phyloP scores from a whole-genome alignment of 73 alveolate genomes.

The Paramecium tetraurelia region DNA sequence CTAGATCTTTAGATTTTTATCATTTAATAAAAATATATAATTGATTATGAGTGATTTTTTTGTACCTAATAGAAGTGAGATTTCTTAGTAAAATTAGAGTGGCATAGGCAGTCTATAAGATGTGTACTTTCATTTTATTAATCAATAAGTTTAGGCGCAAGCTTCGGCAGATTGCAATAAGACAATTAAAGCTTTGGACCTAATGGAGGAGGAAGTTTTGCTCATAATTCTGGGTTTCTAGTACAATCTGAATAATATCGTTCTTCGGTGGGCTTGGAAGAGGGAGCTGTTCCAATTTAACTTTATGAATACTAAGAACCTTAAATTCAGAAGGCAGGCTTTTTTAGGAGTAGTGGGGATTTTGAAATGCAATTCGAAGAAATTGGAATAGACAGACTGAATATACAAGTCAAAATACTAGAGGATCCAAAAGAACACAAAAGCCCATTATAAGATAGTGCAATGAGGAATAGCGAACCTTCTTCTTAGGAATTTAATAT shows the following conservation, averaged over 20 bases:
- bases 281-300: neutral
- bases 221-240: neutral
- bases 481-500: neutral
- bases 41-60: neutral
- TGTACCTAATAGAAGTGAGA: neutral
- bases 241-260: neutral
- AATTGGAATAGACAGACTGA: constrained; percentile 1
- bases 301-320: constrained; percentile 4
- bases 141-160: neutral
- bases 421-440: neutral
- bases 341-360: constrained; percentile 20
- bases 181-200: constrained; percentile 22
- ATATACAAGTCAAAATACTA: neutral
- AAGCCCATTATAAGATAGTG: neutral
- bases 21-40: neutral
- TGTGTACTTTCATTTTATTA: neutral
- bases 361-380: constrained; percentile 38
- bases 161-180: neutral
- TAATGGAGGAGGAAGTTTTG: neutral
- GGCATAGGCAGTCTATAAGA: neutral
- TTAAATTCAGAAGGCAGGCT: neutral
- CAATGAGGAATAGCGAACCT: neutral
- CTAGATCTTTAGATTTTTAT: neutral
- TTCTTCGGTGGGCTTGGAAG: constrained; percentile 8
- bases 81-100: neutral